Percentiles rank a stretch among this genome's conserved stretches.
phyloP scores from a whole-genome alignment of 352 stramenopile genomes.

The Phytophthora fragariae region DNA sequence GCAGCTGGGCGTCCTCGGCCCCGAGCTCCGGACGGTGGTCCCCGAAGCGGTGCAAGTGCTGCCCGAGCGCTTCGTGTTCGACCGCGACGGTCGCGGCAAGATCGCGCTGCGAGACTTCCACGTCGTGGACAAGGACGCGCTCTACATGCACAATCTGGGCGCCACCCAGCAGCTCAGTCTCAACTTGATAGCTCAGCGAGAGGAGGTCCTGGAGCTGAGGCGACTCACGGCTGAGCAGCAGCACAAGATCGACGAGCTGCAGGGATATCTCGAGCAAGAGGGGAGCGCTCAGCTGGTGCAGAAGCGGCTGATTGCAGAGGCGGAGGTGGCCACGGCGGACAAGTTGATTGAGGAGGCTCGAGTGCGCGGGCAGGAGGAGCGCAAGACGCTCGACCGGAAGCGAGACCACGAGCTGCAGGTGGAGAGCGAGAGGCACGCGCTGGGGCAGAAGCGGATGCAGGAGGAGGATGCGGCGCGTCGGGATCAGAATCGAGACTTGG shows the following conservation, averaged over 20 bases:
- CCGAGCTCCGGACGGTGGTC: slow-evolving; percentile 61
- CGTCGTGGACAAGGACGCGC: slow-evolving; percentile 79
- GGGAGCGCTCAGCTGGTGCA: slow-evolving; percentile 68
- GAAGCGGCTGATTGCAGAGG: slow-evolving; percentile 65
- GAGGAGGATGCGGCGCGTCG: slow-evolving; percentile 46
- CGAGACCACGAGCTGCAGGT: slow-evolving; percentile 54
- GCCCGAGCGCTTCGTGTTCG: slow-evolving; percentile 62
- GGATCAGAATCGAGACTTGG: slow-evolving; percentile 55
- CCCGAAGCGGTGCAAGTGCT: slow-evolving; percentile 80
- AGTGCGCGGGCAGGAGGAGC: slow-evolving; percentile 60
- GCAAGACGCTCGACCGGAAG: slow-evolving; percentile 55
- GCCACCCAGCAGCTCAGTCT: slow-evolving; percentile 87
- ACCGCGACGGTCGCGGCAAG: slow-evolving; percentile 55
- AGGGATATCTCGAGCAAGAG: slow-evolving; percentile 69
- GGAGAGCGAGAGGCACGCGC: slow-evolving; percentile 56
- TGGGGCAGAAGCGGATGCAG: slow-evolving; percentile 56
- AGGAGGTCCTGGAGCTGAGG: slow-evolving; percentile 32
- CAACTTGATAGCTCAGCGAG: slow-evolving; percentile 38
- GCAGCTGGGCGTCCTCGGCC: slow-evolving; percentile 79
- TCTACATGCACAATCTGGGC: slow-evolving; percentile 94
- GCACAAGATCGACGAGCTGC: slow-evolving; percentile 46
- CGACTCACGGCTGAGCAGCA: slow-evolving; percentile 41
- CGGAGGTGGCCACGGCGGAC: slow-evolving; percentile 42
- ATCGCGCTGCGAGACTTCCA: slow-evolving; percentile 86
- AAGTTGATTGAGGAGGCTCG: slow-evolving; percentile 52